Conservation (phyloP, 2,329 filamentous ascomycete species). For the Epichloe uncinata region DNA sequence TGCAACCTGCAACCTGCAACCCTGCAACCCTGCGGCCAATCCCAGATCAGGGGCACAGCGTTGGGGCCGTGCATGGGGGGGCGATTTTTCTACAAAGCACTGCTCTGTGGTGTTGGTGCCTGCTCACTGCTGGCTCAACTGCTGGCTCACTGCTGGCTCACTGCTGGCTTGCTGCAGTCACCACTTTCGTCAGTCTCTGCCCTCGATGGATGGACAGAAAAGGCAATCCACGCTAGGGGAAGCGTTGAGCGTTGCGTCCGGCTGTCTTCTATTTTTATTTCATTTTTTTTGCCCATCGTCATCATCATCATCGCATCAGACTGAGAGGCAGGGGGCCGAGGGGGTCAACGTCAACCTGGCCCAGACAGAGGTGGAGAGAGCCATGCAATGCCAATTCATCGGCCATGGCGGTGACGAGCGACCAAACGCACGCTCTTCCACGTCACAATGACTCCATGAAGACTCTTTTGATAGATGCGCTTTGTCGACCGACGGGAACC, state of each 20-base stretch:
- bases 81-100: neutral
- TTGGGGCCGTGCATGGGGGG: slow-evolving; percentile 10
- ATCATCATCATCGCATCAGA: slow-evolving; percentile 1
- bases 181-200: neutral
- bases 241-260: neutral
- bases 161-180: neutral
- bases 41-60: slow-evolving; percentile 9
- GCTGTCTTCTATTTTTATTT: neutral
- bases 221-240: neutral
- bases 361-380: neutral
- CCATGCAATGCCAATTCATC: neutral
- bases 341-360: neutral
- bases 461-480: no score
- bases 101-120: neutral
- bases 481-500: no score
- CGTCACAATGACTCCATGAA: neutral
- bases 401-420: neutral
- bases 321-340: neutral
- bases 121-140: no score
- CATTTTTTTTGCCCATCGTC: neutral
- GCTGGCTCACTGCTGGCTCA: no score
- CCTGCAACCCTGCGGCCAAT: slow-evolving; percentile 3
- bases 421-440: neutral
- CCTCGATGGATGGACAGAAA: neutral
- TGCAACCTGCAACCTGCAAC: no score